A percentile compares a stretch with the other conserved stretches of the same genome.
phyloP scores from a whole-genome alignment of 495 filamentous ascomycete genomes.

The Hypoxylon crocopeplum region DNA sequence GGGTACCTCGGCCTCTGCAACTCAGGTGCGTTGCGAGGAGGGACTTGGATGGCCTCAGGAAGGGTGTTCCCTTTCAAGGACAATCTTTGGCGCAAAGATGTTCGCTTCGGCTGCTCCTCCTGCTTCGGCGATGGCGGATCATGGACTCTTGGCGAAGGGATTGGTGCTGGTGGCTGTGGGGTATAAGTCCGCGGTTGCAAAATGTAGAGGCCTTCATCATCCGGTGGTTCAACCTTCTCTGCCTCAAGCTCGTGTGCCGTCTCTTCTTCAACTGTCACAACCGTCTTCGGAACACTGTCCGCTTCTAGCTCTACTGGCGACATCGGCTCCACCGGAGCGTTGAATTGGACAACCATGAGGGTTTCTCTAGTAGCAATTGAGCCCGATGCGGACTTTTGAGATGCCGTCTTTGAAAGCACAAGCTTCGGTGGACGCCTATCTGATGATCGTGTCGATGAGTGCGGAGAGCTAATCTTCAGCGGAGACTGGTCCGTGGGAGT shows the following conservation, averaged over 20 bases:
- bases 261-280: constrained; percentile 22
- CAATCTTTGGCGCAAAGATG: constrained; percentile 56
- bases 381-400: constrained; percentile 21
- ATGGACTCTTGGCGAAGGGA: constrained; percentile 51
- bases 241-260: constrained; percentile 20
- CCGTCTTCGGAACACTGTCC: constrained; percentile 15
- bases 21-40: constrained; percentile 40
- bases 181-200: constrained; percentile 62
- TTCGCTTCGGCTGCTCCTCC: constrained; percentile 44
- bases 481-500: constrained; percentile 15
- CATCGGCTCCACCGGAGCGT: constrained; percentile 23
- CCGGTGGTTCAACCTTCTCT: constrained; percentile 26
- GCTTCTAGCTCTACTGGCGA: constrained; percentile 29
- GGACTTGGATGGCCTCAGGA: constrained; percentile 55
- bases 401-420: constrained; percentile 19
- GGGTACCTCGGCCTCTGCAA: constrained; percentile 40
- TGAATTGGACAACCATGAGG: constrained; percentile 31
- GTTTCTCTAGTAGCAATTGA: constrained; percentile 25
- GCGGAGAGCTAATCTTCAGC: constrained; percentile 27
- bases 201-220: constrained; percentile 51
- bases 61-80: constrained; percentile 53
- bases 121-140: constrained; percentile 30
- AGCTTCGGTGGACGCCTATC: constrained; percentile 23
- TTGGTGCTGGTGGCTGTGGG: constrained; percentile 54
- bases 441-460: constrained; percentile 20